Conservation (phyloP, 2,329 filamentous ascomycete species). For the Aspergillus ibericus region DNA sequence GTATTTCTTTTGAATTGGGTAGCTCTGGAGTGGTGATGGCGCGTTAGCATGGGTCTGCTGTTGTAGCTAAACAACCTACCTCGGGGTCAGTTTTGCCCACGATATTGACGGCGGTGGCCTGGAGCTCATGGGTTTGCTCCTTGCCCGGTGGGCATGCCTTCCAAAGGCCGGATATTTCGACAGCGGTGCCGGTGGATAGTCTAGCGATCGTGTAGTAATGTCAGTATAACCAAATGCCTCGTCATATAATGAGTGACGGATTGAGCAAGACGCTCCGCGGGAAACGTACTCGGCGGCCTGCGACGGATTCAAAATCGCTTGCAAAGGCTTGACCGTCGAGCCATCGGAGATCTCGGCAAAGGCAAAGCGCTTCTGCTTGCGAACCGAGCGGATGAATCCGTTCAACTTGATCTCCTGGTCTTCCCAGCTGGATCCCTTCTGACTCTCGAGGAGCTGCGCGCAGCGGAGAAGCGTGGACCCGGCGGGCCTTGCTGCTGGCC, state of each 20-base stretch:
- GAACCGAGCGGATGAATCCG: conserved; percentile 80
- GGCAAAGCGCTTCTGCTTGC: conserved; percentile 78
- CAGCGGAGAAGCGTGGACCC: conserved; percentile 34
- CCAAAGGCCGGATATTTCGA: conserved; percentile 78
- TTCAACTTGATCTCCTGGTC: conserved; percentile 58
- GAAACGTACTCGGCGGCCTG: conserved; percentile 69
- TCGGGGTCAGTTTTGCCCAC: conserved; percentile 77
- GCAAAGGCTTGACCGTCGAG: conserved; percentile 73
- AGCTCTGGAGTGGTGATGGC: conserved; percentile 58
- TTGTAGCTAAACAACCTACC: conserved; percentile 52
- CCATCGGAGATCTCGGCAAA: conserved; percentile 89
- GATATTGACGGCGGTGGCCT: conserved; percentile 67
- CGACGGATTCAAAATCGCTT: conserved; percentile 73
- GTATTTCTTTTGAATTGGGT: conserved; percentile 95
- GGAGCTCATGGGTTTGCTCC: conserved; percentile 76
- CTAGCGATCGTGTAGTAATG: conserved; percentile 49
- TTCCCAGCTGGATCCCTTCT: conserved; percentile 31
- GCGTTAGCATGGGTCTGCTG: background rate
- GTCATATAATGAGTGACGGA: too few relatives aligned
- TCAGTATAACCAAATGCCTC: too few relatives aligned
- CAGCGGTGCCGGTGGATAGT: conserved; percentile 76
- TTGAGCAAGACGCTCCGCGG: too few relatives aligned
- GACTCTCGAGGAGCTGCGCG: conserved; percentile 39
- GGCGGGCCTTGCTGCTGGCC: conserved; percentile 12
- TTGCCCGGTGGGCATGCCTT: conserved; percentile 64